Percentiles rank a stretch among this genome's conserved stretches.
Conservation (phyloP, 345 rosid species). For the Eucalyptus erythrocorys region DNA sequence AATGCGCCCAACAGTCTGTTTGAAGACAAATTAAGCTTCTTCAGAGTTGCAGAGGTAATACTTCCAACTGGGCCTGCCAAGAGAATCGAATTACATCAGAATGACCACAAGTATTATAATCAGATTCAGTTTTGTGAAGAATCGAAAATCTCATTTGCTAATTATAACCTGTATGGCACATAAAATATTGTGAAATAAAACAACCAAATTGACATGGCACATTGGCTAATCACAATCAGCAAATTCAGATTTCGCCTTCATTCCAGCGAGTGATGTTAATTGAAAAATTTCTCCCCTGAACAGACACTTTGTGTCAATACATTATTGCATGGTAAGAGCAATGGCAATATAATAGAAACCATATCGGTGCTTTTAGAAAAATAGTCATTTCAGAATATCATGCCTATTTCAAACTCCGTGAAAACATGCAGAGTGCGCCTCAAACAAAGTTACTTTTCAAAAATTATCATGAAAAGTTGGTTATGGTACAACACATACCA, state of each 20-base stretch:
- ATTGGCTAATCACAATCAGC: background rate
- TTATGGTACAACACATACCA: background rate
- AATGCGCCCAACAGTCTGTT: conserved; percentile 62
- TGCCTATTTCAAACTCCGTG: background rate
- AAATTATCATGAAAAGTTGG: background rate
- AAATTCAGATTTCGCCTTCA: background rate
- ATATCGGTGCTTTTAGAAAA: background rate
- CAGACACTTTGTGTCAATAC: background rate
- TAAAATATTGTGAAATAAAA: background rate
- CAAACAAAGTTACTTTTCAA: background rate
- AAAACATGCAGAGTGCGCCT: background rate
- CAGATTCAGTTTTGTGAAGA: background rate
- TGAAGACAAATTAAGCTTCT: conserved; percentile 67
- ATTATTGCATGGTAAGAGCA: background rate
- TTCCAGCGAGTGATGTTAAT: background rate
- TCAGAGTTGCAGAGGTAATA: conserved; percentile 62
- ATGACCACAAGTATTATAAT: background rate
- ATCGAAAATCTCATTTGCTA: background rate
- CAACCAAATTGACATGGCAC: background rate
- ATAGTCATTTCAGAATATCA: background rate
- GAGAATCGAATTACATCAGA: background rate
- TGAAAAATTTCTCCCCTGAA: background rate
- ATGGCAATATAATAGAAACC: background rate
- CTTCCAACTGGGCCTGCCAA: conserved; percentile 67
- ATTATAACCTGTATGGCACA: background rate